Evolutionary conservation across 305 asterid genomes (phyloP).

Genomic region (Withania somnifera): DNA sequence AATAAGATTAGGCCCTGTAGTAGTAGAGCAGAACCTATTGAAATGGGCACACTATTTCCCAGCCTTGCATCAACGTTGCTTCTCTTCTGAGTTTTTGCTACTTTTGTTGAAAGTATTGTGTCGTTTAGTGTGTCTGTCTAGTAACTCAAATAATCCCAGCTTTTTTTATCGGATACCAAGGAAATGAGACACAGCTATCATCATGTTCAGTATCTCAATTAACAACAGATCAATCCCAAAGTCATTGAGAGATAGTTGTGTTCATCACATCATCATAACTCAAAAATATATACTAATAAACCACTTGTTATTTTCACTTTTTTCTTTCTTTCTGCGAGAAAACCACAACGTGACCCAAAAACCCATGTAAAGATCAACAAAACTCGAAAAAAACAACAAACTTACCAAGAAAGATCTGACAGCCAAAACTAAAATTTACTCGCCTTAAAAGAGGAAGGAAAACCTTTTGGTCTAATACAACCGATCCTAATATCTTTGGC

Average conservation of each 20-base stretch:
- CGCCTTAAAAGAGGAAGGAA: neutral
- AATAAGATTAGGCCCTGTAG: neutral
- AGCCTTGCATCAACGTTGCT: neutral
- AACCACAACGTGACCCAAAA: neutral
- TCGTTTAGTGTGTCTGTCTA: neutral
- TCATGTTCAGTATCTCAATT: neutral
- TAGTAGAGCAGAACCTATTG: neutral
- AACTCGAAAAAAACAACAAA: neutral
- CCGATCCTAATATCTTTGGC: neutral
- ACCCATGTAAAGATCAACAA: neutral
- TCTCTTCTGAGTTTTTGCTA: neutral
- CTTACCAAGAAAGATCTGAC: neutral
- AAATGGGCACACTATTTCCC: neutral
- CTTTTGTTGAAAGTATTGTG: neutral
- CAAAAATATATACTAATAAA: neutral
- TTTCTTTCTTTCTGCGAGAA: neutral
- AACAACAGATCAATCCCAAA: neutral
- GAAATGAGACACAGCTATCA: neutral
- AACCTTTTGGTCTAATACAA: neutral
- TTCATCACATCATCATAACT: neutral
- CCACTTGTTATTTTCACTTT: neutral
- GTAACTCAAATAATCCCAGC: neutral
- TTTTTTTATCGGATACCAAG: neutral
- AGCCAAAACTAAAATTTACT: neutral
- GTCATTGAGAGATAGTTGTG: neutral